A percentile compares a stretch with the other conserved stretches of the same genome.
phyloP scores from a whole-genome alignment of 371 early-diverging fungal species.

The Funneliformis caledonium region DNA sequence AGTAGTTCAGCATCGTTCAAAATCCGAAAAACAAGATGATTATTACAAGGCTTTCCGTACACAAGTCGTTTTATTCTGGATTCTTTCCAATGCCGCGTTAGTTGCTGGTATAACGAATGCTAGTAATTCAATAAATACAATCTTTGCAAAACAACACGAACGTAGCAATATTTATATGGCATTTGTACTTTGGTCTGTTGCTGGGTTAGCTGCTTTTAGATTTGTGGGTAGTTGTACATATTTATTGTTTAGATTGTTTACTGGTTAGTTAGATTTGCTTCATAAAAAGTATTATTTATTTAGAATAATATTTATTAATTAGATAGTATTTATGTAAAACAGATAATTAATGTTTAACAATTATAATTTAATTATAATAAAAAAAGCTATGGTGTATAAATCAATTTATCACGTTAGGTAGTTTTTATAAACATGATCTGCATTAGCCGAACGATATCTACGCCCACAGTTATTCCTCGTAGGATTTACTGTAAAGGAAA shows the following conservation, averaged over 20 bases:
- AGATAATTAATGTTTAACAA: no score
- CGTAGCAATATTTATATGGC: slow-evolving; percentile 62
- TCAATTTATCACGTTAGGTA: no score
- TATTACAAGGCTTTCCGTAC: slow-evolving; percentile 91
- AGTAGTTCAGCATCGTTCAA: slow-evolving; percentile 68
- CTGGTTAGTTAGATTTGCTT: background rate
- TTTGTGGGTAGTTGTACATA: slow-evolving; percentile 81
- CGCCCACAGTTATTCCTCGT: no score
- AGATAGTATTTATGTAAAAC: no score
- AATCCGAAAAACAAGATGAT: slow-evolving; percentile 86
- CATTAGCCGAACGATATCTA: no score
- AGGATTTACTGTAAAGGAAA: no score
- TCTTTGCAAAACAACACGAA: slow-evolving; percentile 9
- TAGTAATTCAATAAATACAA: slow-evolving; percentile 30
- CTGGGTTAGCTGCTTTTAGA: slow-evolving; percentile 78
- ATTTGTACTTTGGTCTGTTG: slow-evolving; percentile 90
- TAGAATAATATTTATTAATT: no score
- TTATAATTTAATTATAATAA: no score
- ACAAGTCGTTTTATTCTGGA: slow-evolving; percentile 81
- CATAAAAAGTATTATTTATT: no score
- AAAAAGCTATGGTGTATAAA: no score
- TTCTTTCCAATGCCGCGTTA: slow-evolving; percentile 79
- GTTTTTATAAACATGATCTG: no score
- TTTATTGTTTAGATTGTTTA: slow-evolving; percentile 57
- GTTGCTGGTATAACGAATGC: slow-evolving; percentile 58